Base-by-base conservation (phyloP, 306 rosid species). In the Inga leiocalycina region DNA sequence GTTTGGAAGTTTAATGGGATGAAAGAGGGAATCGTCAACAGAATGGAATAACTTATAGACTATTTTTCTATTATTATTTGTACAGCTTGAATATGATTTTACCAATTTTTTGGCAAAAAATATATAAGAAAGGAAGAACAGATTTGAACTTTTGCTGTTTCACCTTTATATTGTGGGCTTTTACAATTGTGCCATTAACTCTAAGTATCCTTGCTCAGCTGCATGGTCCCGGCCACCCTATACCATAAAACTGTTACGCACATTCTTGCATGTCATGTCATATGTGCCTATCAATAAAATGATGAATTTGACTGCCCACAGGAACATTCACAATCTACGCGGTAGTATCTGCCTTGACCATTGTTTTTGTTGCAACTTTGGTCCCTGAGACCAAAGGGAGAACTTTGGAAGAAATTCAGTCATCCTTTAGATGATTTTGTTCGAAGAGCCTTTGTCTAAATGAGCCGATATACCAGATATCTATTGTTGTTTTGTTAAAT, bases 381-480 rank as follows among this genome's bases (percentile, higher is more conserved):
- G 98, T 92, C 41, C 98, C 97, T 4, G 98, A 94, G 80, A 94
- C 98, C 77, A 94, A 91, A 76, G 98, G 97, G 46, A 88, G 98
- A 89, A 87, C 97, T 68, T 84, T 94, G 82, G 98, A 92, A 87
- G 98, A 94, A 88, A 94, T 94, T 78, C 98, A 92, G 67, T 81
- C 66, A 48, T 94, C 98, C 72, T 75, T 39, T 44, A 76, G 77
- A 54, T 82, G 74, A 65, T 66, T 27, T 3, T 7, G 34, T 75
- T 56, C 8, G 6, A 45, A 74, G 78, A 30, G 64, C 65, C 8
- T n/a, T 16, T 30, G 74, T 65, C 48, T 65, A 19, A 78, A 30
- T 30, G 48, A 45, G 46, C 30, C 51, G n/a, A 45, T 65, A 15
- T 78, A 35, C 57, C 52, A 15, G 1, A 6, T 16, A 32, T 34